Base-by-base conservation (phyloP, 345 rosid genomes). In the Garcia nutans region DNA sequence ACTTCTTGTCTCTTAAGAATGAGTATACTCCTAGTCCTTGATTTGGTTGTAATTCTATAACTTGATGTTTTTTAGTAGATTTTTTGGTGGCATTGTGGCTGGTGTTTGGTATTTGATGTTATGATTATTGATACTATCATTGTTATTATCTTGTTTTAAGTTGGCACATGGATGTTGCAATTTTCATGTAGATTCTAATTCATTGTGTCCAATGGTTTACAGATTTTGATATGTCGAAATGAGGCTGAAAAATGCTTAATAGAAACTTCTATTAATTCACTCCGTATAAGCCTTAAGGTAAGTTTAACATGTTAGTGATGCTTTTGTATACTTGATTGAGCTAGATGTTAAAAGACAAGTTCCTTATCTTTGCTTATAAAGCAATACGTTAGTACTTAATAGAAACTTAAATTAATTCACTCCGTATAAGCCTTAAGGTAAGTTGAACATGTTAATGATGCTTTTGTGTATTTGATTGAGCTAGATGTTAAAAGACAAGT, bases 201-300 rank as follows among this genome's bases (percentile, higher is more conserved):
- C 5, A 6, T 44, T 44, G 42, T 49, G 20, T 26, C 15, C 8
- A 50, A 16, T 79, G 23, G 12, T 74, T 58, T 68, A 1, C 84
- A 96, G 99, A 87, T 96, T 74, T 87, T 96, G 86, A 93, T 96
- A 77, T 93, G 96, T 79, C 87, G 94, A 81, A 96, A 96, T 78
- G 98, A 96, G 83, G 97, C 93, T 75, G 99, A 96, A 82, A 92
- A 89, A 79, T 96, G 99, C 85, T 88, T 96, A 65, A 96, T 92
- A 78, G 99, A 96, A 81, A 92, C 98, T 78, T 93, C 98, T 37
- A 93, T 96, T 82, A 96, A 96, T 83, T 96, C 98, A 57, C 84
- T 96, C 68, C 92, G 94, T 41, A 92, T 93, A 84, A 96, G 98
- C 86, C 96, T 93, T 71, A 93, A 92, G 99, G 98, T 96, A 78